Evolutionary conservation across 176 grass and related monocot genomes (phyloP).

Genomic region (Ensete glaucum): DNA sequence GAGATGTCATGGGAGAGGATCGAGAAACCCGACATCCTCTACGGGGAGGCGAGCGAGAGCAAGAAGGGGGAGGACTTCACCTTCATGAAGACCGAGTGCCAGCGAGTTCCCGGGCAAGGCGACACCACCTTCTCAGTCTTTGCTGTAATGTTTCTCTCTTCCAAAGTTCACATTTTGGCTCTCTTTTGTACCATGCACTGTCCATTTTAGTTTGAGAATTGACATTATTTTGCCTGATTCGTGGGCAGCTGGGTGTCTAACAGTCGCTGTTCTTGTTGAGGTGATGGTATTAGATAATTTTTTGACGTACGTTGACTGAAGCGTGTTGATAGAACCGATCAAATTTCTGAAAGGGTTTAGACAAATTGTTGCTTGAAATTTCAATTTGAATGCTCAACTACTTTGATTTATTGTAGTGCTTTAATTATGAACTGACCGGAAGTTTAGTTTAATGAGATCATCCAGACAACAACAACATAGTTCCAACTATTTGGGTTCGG

Average conservation of each 20-base stretch:
- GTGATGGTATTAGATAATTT: background rate
- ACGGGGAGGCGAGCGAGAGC: constrained; percentile 65
- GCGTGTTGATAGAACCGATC: background rate
- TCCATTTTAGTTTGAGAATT: too few species aligned
- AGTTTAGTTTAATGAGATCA: background rate
- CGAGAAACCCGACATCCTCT: constrained; percentile 82
- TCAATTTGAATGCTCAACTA: background rate
- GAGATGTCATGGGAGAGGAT: constrained; percentile 80
- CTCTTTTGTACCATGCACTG: background rate
- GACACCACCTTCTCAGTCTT: constrained; percentile 60
- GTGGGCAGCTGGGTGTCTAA: too few species aligned
- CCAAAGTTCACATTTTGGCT: background rate
- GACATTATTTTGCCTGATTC: too few species aligned
- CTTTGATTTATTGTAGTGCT: background rate
- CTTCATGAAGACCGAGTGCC: constrained; percentile 42
- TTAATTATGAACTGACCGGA: background rate
- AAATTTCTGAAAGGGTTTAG: background rate
- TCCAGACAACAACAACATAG: too few species aligned
- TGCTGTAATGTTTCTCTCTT: constrained; percentile 41
- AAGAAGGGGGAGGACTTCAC: constrained; percentile 99
- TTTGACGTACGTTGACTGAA: background rate
- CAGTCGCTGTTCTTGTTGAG: too few species aligned
- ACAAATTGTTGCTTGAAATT: background rate
- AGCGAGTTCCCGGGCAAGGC: constrained; percentile 24
- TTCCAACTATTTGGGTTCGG: too few species aligned